Conservation (phyloP, 805 yeast genomes). For the Kodamaea jinghongensis region DNA sequence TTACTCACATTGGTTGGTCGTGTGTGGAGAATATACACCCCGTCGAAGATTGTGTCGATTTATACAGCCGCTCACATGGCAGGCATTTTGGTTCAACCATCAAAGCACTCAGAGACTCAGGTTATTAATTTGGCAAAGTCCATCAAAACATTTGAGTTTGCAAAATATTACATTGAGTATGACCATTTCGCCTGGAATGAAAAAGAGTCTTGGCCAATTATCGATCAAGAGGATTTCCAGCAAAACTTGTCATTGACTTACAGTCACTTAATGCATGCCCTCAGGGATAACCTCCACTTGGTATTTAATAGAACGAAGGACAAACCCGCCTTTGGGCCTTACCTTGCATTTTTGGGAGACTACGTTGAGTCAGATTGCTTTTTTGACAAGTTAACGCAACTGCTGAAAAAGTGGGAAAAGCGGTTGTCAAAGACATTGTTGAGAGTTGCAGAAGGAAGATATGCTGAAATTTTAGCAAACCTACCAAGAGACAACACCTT, state of each 20-base stretch:
- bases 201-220: slow-evolving; percentile 30
- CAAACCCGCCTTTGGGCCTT: slow-evolving; percentile 60
- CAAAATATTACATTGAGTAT: slow-evolving; percentile 31
- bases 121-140: slow-evolving; percentile 28
- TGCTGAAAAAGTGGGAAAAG: slow-evolving; percentile 47
- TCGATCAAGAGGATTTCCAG: slow-evolving; percentile 52
- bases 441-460: slow-evolving; percentile 35
- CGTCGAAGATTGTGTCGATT: slow-evolving; percentile 48
- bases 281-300: slow-evolving; percentile 41
- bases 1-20: slow-evolving; percentile 45
- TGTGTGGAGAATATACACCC: slow-evolving; percentile 57
- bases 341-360: slow-evolving; percentile 47
- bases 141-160: slow-evolving; percentile 24
- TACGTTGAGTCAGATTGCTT: slow-evolving; percentile 48
- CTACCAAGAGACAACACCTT: slow-evolving; percentile 61
- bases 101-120: slow-evolving; percentile 22
- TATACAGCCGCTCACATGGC: slow-evolving; percentile 47
- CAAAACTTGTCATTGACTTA: slow-evolving; percentile 45
- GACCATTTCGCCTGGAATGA: slow-evolving; percentile 30
- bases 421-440: slow-evolving; percentile 34
- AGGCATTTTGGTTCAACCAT: slow-evolving; percentile 18
- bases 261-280: slow-evolving; percentile 43
- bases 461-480: slow-evolving; percentile 37
- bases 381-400: slow-evolving; percentile 31
- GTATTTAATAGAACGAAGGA: slow-evolving; percentile 35